Percentiles rank a stretch among this genome's conserved stretches.
Conservation (phyloP, 441 rosid species). For the Lagerstroemia fauriei region DNA sequence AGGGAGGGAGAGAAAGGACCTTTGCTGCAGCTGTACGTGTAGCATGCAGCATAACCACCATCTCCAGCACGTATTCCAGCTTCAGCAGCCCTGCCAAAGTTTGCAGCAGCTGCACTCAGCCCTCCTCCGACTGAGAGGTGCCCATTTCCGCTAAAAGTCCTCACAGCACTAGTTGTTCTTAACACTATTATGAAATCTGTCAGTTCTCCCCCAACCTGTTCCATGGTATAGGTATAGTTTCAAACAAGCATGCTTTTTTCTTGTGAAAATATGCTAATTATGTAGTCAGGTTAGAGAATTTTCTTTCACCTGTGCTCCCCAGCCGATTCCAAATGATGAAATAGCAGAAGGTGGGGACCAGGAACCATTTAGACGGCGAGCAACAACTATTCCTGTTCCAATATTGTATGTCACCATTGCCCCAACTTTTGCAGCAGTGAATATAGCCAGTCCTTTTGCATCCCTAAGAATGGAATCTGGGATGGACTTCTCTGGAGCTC, state of each 20-base stretch:
- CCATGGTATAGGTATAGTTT: neutral
- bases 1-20: conserved; percentile 40
- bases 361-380: conserved; percentile 79
- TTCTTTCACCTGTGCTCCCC: conserved; percentile 89
- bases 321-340: conserved; percentile 86
- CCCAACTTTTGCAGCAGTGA: conserved; percentile 83
- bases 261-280: neutral
- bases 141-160: conserved; percentile 76
- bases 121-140: conserved; percentile 89
- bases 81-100: conserved; percentile 73
- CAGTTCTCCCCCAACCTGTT: conserved; percentile 94
- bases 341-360: conserved; percentile 98
- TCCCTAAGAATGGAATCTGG: conserved; percentile 73
- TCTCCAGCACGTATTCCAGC: conserved; percentile 89
- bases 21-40: conserved; percentile 96
- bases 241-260: neutral
- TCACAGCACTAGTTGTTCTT: conserved; percentile 79
- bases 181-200: conserved; percentile 79
- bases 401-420: conserved; percentile 87
- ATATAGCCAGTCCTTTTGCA: conserved; percentile 91
- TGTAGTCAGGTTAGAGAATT: neutral
- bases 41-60: conserved; percentile 93
- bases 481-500: conserved; percentile 77
- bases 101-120: conserved; percentile 84
- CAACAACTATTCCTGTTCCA: conserved; percentile 90